A percentile compares a stretch with the other conserved stretches of the same genome.
phyloP scores from a whole-genome alignment of 2,329 filamentous ascomycete genomes.

The Clonostachys sp. region DNA sequence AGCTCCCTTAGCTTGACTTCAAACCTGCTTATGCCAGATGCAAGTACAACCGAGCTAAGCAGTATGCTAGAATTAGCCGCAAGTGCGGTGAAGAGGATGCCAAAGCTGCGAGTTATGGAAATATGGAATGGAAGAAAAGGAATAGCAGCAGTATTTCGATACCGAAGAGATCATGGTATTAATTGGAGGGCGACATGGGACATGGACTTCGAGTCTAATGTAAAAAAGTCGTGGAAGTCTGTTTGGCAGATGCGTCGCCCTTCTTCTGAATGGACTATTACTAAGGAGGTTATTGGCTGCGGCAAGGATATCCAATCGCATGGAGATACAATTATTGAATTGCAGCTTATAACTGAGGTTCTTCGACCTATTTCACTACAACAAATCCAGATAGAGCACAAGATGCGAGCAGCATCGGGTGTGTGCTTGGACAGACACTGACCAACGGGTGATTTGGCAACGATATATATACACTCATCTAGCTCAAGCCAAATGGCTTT shows the following conservation, averaged over 20 bases:
- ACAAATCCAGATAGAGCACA: constrained; percentile 15
- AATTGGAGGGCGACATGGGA: constrained; percentile 7
- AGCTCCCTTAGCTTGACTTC: neutral
- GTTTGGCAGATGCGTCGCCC: neutral
- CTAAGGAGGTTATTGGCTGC: neutral
- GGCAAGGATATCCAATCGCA: neutral
- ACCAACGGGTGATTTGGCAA: too few relatives aligned
- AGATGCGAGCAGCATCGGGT: too few relatives aligned
- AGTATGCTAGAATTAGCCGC: constrained; percentile 17
- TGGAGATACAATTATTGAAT: constrained; percentile 19
- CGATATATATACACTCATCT: too few relatives aligned
- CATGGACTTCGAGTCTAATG: constrained; percentile 1
- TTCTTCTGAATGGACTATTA: too few relatives aligned
- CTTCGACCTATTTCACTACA: constrained; percentile 24
- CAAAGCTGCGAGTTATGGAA: constrained; percentile 19
- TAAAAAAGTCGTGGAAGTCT: neutral
- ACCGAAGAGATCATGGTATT: constrained; percentile 5
- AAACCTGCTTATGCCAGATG: neutral
- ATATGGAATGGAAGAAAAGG: constrained; percentile 21
- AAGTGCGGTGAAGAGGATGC: constrained; percentile 16
- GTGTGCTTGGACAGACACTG: too few relatives aligned
- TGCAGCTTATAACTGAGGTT: constrained; percentile 17
- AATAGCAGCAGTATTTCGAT: constrained; percentile 15
- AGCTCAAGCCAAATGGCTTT: too few relatives aligned
- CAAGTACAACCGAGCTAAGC: constrained; percentile 5